Evolutionary conservation across 129 eudicot genomes (phyloP).

Genomic region (Helichrysum umbraculigerum): DNA sequence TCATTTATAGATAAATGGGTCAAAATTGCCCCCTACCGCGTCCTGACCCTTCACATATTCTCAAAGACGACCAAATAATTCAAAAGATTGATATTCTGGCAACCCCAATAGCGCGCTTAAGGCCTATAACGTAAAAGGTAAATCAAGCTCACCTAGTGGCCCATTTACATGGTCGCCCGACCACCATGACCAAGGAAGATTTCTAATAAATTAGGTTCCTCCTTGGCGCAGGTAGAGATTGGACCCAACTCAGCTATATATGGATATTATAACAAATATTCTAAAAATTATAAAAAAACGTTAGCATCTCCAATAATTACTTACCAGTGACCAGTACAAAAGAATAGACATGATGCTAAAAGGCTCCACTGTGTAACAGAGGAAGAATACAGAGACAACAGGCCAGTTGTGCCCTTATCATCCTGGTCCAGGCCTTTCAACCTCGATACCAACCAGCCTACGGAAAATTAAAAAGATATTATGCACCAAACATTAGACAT

Average conservation of each 20-base stretch:
- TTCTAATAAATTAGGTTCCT: too few relatives aligned
- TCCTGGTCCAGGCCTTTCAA: slow-evolving; percentile 51
- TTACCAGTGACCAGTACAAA: slow-evolving; percentile 94
- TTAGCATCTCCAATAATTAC: slow-evolving; percentile 2
- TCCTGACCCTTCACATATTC: neutral
- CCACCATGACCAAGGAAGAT: neutral
- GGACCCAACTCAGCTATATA: neutral
- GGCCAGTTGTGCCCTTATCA: slow-evolving; percentile 29
- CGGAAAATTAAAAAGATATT: slow-evolving; percentile 13
- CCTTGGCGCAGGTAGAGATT: too few relatives aligned
- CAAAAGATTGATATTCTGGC: neutral
- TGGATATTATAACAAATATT: neutral
- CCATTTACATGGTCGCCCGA: neutral
- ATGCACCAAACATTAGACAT: neutral
- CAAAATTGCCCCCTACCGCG: neutral
- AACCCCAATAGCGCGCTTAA: neutral
- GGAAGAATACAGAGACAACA: slow-evolving; percentile 51
- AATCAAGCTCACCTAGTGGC: neutral
- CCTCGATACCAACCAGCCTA: slow-evolving; percentile 76
- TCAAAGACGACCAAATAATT: neutral
- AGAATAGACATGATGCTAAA: slow-evolving; percentile 75
- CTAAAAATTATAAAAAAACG: neutral
- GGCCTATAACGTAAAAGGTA: neutral
- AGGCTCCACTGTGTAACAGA: slow-evolving; percentile 89
- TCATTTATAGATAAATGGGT: neutral